Base-by-base conservation (phyloP, 306 rosid genomes). In the Benincasa hispida region DNA sequence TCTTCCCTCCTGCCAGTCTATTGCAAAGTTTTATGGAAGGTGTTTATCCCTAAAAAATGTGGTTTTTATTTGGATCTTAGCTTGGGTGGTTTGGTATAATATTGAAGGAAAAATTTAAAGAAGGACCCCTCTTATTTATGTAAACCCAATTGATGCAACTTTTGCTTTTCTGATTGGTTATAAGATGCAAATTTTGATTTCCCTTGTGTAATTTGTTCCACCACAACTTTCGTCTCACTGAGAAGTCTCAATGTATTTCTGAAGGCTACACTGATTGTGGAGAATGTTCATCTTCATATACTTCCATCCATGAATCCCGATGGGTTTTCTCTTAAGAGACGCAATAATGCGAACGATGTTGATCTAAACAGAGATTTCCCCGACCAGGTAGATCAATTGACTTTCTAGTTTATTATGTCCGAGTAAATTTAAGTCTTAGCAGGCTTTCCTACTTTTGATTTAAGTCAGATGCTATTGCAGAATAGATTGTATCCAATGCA, bases 251-350 rank as follows among this genome's bases (percentile, higher is more conserved):
- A 24, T 67, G 66, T 63, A 27, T 72, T 35, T 66, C 56, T 77
- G 76, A 89, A 91, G 98, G 98, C 91, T 22, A 82, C 86, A 55
- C 68, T 88, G 78, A 86, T 91, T 74, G 97, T 94, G 79, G 87
- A 94, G 79, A 88, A 85, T 81, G 86, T 87, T 79, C 98, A 91
- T 90, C 98, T 94, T 84, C 98, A 94, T 86, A 74, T 94, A 74
- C 95, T 94, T 84, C 98, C 98, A 58, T 85, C 98, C 21, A 85
- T 94, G 92, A 94, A 94, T 84, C 98, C 98, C 54, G 98, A 94
- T 83, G 98, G 98, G 48, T 94, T 83, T 88, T 81, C 84, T 80
- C 83, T 91, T 76, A 80, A 86, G 81, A 89, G 61, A 53, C 98
- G 97, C 77, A 89, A 88, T 58, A 94, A 94, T 91, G 96, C 91